Evolutionary conservation across 2,329 filamentous ascomycete species (phyloP).

Genomic region (Claviceps spartinae): DNA sequence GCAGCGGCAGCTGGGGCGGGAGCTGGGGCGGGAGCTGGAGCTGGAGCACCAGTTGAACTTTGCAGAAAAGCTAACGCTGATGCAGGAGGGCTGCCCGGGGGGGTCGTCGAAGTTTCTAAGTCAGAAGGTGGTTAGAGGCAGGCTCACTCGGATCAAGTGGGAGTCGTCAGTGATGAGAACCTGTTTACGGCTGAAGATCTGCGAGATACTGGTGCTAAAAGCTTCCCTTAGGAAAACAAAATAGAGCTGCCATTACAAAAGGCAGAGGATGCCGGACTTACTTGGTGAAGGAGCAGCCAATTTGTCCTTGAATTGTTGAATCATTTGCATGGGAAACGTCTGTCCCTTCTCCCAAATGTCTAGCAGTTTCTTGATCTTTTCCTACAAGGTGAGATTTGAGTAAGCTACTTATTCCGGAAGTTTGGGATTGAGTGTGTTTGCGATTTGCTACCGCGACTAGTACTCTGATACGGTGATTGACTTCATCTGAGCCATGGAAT

Average conservation of each 20-base stretch:
- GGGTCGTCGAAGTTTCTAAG: constrained; percentile 57
- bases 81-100: constrained; percentile 46
- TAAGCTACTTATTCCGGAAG: constrained; percentile 22
- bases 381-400: constrained; percentile 46
- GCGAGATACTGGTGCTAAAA: not conserved
- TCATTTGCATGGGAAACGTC: constrained; percentile 73
- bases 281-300: constrained; percentile 49
- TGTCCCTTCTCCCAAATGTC: constrained; percentile 96
- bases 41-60: constrained; percentile 21
- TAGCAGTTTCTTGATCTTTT: constrained; percentile 85
- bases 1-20: no score
- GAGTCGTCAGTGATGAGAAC: not conserved
- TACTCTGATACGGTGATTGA: not conserved
- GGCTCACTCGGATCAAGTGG: not conserved
- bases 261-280: constrained; percentile 34
- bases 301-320: constrained; percentile 72
- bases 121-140: constrained; percentile 4
- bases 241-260: not conserved
- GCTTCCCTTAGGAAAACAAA: not conserved
- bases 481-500: not conserved
- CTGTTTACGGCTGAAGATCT: not conserved
- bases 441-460: constrained; percentile 12
- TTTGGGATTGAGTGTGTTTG: constrained; percentile 10
- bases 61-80: constrained; percentile 28
- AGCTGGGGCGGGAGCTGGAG: no score